phyloP scores from a whole-genome alignment of 2,329 filamentous ascomycete species.

The Aspergillus tubingensis region DNA sequence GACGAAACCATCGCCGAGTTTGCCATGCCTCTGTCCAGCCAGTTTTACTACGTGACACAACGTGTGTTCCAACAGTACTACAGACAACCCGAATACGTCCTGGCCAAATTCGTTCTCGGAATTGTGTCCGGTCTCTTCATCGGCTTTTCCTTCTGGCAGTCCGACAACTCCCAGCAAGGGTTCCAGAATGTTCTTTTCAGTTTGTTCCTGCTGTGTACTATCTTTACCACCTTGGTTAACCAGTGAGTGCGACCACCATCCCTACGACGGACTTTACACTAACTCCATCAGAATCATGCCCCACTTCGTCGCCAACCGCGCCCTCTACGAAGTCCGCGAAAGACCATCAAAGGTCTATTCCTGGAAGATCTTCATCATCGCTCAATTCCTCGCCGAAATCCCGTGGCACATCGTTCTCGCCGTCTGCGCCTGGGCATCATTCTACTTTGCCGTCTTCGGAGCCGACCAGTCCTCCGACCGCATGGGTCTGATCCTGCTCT shows the following conservation, averaged over 20 bases:
- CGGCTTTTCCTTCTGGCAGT: slow-evolving; percentile 75
- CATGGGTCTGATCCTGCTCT: slow-evolving; percentile 9
- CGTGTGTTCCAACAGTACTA: slow-evolving; percentile 88
- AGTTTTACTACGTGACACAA: slow-evolving; percentile 65
- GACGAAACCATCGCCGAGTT: slow-evolving; percentile 66
- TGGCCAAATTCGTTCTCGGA: slow-evolving; percentile 63
- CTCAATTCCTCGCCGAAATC: slow-evolving; percentile 69
- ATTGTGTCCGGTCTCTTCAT: slow-evolving; percentile 63
- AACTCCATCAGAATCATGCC: slow-evolving; percentile 49
- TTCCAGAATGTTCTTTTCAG: slow-evolving; percentile 85
- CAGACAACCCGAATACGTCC: slow-evolving; percentile 83
- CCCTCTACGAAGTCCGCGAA: slow-evolving; percentile 59
- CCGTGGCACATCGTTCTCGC: slow-evolving; percentile 76
- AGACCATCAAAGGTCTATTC: slow-evolving; percentile 68
- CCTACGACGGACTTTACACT: neutral
- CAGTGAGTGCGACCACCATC: slow-evolving; percentile 25
- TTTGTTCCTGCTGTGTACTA: slow-evolving; percentile 76
- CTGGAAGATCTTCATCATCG: slow-evolving; percentile 68
- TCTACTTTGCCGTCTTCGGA: slow-evolving; percentile 73
- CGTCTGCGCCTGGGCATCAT: slow-evolving; percentile 73
- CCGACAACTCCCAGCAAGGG: slow-evolving; percentile 71
- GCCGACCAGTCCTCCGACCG: slow-evolving; percentile 48
- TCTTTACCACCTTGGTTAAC: slow-evolving; percentile 62
- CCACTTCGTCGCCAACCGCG: slow-evolving; percentile 56
- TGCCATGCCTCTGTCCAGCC: slow-evolving; percentile 67